Evolutionary conservation across 2,329 filamentous ascomycete species (phyloP).

Genomic region (Penicillium sp.): DNA sequence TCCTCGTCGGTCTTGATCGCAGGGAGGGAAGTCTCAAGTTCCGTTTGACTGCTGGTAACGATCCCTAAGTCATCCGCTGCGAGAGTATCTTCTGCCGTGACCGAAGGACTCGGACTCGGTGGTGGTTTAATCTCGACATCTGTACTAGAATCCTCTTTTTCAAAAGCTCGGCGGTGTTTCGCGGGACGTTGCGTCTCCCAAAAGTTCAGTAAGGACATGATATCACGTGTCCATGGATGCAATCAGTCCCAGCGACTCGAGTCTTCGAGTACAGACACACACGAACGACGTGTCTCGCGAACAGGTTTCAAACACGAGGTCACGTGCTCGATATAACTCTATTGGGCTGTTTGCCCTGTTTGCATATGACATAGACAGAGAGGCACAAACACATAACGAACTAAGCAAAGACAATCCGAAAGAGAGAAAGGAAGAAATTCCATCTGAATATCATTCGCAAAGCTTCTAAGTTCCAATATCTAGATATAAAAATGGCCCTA

Average conservation of each 20-base stretch:
- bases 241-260: neutral
- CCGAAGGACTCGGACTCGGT: slow-evolving; percentile 31
- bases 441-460: neutral
- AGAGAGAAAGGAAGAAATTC: neutral
- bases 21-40: slow-evolving; percentile 70
- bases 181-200: slow-evolving; percentile 33
- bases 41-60: slow-evolving; percentile 52
- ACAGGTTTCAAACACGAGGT: slow-evolving; percentile 30
- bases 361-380: slow-evolving; percentile 10
- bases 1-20: slow-evolving; percentile 63
- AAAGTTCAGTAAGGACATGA: slow-evolving; percentile 38
- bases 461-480: neutral
- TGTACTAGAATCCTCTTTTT: slow-evolving; percentile 2
- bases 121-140: slow-evolving; percentile 9
- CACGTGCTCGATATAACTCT: slow-evolving; percentile 26
- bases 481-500: neutral
- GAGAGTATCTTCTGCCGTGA: slow-evolving; percentile 33
- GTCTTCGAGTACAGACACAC: neutral
- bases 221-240: slow-evolving; percentile 14
- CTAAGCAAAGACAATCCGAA: neutral
- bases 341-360: slow-evolving; percentile 22
- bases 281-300: slow-evolving; percentile 14
- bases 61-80: slow-evolving; percentile 29
- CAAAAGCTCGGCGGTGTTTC: slow-evolving; percentile 33
- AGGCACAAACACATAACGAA: neutral